These are phyloP conservation scores for Cornus controversa DNA, from an alignment of 148 eudicot species.

Conservation along the genomic window DNA sequence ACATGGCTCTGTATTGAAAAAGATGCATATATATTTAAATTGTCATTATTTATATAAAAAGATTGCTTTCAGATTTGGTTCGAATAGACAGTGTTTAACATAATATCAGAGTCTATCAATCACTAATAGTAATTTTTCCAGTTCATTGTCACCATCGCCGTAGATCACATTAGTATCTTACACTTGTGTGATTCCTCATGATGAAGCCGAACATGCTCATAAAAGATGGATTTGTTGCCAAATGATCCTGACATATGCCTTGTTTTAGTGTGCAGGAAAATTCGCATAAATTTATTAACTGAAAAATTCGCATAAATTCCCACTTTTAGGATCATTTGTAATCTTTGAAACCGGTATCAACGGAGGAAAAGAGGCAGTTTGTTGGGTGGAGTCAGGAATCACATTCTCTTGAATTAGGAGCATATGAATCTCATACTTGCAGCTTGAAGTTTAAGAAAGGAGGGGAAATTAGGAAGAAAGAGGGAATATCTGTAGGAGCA, in stretches of 20 bases:
- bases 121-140: too few species aligned
- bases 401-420: conserved; percentile 13
- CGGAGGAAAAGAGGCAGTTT: background rate
- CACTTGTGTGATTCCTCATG: background rate
- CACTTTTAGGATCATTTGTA: background rate
- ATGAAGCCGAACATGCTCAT: background rate
- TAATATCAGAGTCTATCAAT: too few species aligned
- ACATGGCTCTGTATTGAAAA: too few species aligned
- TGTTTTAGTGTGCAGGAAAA: background rate
- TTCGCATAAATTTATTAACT: background rate
- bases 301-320: background rate
- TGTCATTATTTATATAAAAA: too few species aligned
- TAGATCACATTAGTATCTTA: too few species aligned
- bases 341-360: background rate
- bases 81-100: too few species aligned
- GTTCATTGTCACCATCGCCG: too few species aligned
- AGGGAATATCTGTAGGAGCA: background rate
- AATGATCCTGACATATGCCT: background rate
- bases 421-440: background rate
- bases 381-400: conserved; percentile 10
- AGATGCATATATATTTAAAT: too few species aligned
- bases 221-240: conserved; percentile 5
- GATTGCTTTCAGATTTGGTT: too few species aligned
- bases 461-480: background rate
- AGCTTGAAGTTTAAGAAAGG: background rate